Percentiles rank a stretch among this genome's conserved stretches.
Evolutionary conservation across 1,284 basidiomycete species (phyloP).

Genomic region (Moesziomyces sp.): DNA sequence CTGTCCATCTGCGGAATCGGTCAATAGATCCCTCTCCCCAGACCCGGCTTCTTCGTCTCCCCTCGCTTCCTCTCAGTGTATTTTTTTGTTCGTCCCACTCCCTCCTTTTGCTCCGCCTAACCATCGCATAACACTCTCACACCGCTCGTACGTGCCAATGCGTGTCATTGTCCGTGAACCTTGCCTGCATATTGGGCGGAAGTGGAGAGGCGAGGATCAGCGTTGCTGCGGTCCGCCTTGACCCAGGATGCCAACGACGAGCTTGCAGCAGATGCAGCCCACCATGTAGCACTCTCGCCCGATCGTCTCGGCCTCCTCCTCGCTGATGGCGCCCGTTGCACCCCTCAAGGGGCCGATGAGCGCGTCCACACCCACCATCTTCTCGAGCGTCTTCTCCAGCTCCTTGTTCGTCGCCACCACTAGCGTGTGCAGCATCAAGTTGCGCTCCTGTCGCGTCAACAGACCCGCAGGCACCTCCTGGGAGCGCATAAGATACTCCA

Average conservation of each 20-base stretch:
- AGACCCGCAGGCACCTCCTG: neutral
- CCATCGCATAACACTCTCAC: too few relatives aligned
- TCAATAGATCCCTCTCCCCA: constrained; percentile 16
- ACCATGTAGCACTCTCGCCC: constrained; percentile 24
- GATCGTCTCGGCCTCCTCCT: constrained; percentile 7
- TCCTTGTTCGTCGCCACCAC: constrained; percentile 13
- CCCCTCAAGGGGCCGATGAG: neutral
- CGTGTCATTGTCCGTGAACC: neutral
- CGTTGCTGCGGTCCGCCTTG: neutral
- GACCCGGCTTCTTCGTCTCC: too few relatives aligned
- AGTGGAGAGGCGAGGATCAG: neutral
- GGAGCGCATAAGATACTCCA: constrained; percentile 3
- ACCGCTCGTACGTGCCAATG: too few relatives aligned
- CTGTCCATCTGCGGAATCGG: constrained; percentile 77
- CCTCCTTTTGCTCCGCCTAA: too few relatives aligned
- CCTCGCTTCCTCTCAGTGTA: too few relatives aligned
- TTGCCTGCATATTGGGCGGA: too few relatives aligned
- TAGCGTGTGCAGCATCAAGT: constrained; percentile 8
- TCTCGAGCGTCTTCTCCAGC: constrained; percentile 24
- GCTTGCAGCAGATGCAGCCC: constrained; percentile 37
- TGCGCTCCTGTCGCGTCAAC: constrained; percentile 3
- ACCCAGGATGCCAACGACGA: constrained; percentile 24
- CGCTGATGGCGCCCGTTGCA: neutral
- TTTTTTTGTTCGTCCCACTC: neutral
- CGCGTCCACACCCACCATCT: constrained; percentile 15